Evolutionary conservation across 768 basidiomycete genomes (phyloP), one percentile per base, ranked within the genome.

Genomic region (Termitomyces sp.): DNA sequence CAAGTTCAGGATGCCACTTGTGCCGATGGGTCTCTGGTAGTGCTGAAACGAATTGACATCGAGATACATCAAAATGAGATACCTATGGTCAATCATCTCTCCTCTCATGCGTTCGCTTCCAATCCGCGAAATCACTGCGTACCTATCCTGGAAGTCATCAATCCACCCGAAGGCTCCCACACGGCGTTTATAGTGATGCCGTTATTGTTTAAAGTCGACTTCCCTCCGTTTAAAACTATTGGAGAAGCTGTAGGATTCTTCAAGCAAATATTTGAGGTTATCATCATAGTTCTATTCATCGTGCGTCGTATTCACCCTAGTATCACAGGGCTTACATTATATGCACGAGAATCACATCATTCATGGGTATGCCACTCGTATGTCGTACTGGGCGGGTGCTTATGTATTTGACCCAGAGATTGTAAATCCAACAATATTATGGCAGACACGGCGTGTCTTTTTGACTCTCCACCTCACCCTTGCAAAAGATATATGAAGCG

Each of bases 331-430:
- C 1, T 39, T 77, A 1, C 62, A 65, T 18, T 78, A 73, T 22
- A 76, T 77, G 71, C 74, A 78, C 32, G 20, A 67, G 7, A 65
- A 75, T 44, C 64, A 57, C 9, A 65, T 76, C 18, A 69, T 68
- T 0, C 75, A 78, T 58, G 68, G 76, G 76, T 74, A 61, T 28
- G 36, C 11, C 16, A 39, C n/a, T 2, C 13, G 39, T 40, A 40
- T 40, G 39, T 40, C 39, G 15, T 40, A 24, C n/a, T 22, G 35
- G 18, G 35, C 11, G 24, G 7, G n/a, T 33, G 15, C 9, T 15
- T 24, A 24, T 50, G 20, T 16, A 28, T 28, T 28, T 28, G 28
- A 28, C 28, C 28, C 28, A 28, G 28, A 28, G 28, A 28, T 28
- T 28, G 28, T 28, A 28, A 28, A 28, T 28, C 28, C 28, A 28